Conservation (phyloP, 495 filamentous ascomycete genomes). For the Rhypophila decipiens region DNA sequence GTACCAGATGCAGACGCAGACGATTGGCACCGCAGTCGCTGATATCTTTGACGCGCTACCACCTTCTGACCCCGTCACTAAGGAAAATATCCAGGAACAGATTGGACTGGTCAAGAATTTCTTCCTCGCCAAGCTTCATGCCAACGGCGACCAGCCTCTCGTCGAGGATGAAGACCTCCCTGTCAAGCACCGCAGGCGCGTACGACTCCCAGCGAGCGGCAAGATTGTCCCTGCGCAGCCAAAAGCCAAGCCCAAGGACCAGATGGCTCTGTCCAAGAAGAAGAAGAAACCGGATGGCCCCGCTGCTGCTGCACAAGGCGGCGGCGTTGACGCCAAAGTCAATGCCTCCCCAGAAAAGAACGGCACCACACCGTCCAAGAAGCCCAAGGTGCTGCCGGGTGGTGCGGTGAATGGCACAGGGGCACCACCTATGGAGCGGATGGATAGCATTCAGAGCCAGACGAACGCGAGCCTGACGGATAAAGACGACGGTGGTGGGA, state of each 20-base stretch:
- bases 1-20: slow-evolving; percentile 67
- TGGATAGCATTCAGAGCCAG: slow-evolving; percentile 46
- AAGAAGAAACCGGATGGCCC: slow-evolving; percentile 63
- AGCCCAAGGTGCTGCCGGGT: slow-evolving; percentile 28
- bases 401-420: slow-evolving; percentile 11
- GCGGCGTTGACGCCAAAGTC: slow-evolving; percentile 34
- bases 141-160: slow-evolving; percentile 72
- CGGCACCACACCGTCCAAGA: slow-evolving; percentile 33
- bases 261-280: slow-evolving; percentile 66
- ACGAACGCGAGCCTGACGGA: slow-evolving; percentile 47
- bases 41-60: slow-evolving; percentile 64
- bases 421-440: slow-evolving; percentile 39
- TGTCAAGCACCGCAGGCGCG: slow-evolving; percentile 83
- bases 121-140: slow-evolving; percentile 80
- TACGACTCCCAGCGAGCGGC: slow-evolving; percentile 87
- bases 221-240: slow-evolving; percentile 80
- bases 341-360: slow-evolving; percentile 36
- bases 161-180: slow-evolving; percentile 95
- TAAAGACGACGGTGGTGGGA: slow-evolving; percentile 49
- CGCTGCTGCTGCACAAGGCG: slow-evolving; percentile 33
- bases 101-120: slow-evolving; percentile 84
- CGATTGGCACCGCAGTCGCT: slow-evolving; percentile 42
- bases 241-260: slow-evolving; percentile 76
- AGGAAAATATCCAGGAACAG: slow-evolving; percentile 66
- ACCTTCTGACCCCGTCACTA: slow-evolving; percentile 70